Conservation (phyloP, 1,284 basidiomycete genomes). For the Peniophora sp. region DNA sequence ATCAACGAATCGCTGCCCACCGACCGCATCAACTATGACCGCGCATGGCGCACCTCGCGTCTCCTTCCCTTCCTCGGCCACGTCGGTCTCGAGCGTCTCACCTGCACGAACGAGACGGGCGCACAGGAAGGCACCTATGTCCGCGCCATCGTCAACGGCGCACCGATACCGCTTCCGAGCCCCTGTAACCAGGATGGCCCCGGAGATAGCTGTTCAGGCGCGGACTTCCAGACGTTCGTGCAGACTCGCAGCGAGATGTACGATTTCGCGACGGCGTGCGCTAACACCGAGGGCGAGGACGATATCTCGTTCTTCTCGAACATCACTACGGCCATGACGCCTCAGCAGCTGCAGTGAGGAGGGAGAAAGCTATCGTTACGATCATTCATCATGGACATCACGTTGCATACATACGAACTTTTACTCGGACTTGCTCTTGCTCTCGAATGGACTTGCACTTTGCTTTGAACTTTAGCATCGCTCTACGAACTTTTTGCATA, state of each 20-base stretch:
- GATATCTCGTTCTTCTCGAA: neutral
- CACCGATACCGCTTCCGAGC: constrained; percentile 6
- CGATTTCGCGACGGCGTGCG: neutral
- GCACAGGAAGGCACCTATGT: neutral
- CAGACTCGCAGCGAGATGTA: neutral
- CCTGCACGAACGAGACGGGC: constrained; percentile 7
- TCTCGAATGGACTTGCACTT: too few species aligned
- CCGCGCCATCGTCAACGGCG: constrained; percentile 4
- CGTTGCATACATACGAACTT: too few species aligned
- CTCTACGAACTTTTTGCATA: too few species aligned
- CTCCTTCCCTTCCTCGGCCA: constrained; percentile 16
- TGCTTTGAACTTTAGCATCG: too few species aligned
- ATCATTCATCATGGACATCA: too few species aligned
- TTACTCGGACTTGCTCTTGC: too few species aligned
- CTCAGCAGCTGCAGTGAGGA: too few species aligned
- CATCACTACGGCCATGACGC: neutral
- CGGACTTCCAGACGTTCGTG: neutral
- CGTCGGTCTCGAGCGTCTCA: constrained; percentile 14
- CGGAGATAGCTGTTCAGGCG: neutral
- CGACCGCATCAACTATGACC: constrained; percentile 14
- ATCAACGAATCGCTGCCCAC: constrained; percentile 15
- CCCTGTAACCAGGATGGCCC: neutral
- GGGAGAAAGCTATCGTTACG: too few species aligned
- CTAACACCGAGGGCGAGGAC: neutral
- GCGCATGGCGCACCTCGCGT: constrained; percentile 11